Evolutionary conservation across 176 grass and related monocot species (phyloP), one percentile per base, ranked within the genome.

Genomic region (Rhipidocladum racemiflorum): DNA sequence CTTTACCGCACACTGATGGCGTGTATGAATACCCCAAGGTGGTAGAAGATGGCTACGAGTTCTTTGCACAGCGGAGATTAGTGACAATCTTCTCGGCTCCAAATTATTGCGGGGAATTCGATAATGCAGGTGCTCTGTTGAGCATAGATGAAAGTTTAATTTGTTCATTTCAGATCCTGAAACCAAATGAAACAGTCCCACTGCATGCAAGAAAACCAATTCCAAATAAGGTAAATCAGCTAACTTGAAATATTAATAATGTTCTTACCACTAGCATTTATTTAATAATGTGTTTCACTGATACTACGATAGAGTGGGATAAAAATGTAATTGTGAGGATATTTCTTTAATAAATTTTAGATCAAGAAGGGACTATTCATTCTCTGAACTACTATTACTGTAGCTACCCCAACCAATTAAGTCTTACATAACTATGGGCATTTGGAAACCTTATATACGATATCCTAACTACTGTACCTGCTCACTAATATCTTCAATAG

Each of bases 201-300:
- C 57, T 86, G 0, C 62, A 79, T 44, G 46, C 84, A 51, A 83
- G 70, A 78, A 86, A 76, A 70, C 70, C 81, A 68, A 89, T 89
- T 65, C 86, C 83, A 64, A 89, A 92, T 73, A 92, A 92, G 90
- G 90, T 92, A 86, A 71, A 38, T 71, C 20, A 56, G 18, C 65
- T 78, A 25, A 35, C 44, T 70, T 64, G 24, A 61, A 45, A 36
- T 67, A 75, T 1, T 2, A 59, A 67, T 75, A 32, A 8, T 42
- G 43, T 59, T 11, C 42, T 72, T 36, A 4, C 42, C 18, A 27
- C 28, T 13, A 53, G 5, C 1, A 57, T 25, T 24, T 24, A 57
- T 56, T 27, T 79, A 35, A 54, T 79, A 23, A 54, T 38, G 6
- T 55, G 7, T 80, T 68, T 36, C 18, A 3, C 9, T 66, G 10